Percentiles rank a stretch among this genome's conserved stretches.
These are phyloP conservation scores for Nyctanthes arbortristis DNA, from an alignment of 257 asterid species.

Conservation along the genomic window DNA sequence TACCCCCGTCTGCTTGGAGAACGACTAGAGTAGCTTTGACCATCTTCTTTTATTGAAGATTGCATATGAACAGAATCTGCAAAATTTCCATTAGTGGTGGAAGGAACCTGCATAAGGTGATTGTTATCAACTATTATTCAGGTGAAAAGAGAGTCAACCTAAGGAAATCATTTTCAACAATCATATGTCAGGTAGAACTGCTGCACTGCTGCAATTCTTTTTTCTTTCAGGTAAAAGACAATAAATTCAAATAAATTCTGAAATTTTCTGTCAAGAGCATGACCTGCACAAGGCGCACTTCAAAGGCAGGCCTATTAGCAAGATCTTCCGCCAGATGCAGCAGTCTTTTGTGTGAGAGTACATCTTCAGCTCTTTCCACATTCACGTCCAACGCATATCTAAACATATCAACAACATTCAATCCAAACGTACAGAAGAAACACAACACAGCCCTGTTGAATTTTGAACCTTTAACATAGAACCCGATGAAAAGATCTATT, in stretches of 20 bases:
- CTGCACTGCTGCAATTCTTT: background rate
- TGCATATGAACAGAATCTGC: constrained; percentile 27
- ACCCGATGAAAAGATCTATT: background rate
- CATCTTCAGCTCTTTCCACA: constrained; percentile 64
- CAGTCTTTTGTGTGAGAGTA: constrained; percentile 45
- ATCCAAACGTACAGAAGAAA: background rate
- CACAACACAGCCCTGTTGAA: background rate
- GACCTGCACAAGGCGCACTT: constrained; percentile 60
- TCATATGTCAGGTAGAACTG: background rate
- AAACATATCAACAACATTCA: constrained; percentile 3
- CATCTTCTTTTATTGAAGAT: constrained; percentile 34
- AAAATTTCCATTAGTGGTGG: constrained; percentile 25
- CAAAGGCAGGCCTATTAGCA: constrained; percentile 41
- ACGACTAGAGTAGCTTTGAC: constrained; percentile 33
- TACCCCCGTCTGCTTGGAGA: constrained; percentile 25
- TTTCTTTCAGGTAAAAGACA: background rate
- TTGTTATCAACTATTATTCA: background rate
- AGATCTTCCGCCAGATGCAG: constrained; percentile 47
- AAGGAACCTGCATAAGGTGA: constrained; percentile 34
- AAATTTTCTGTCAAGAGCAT: background rate
- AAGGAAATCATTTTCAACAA: background rate
- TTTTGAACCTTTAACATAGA: background rate
- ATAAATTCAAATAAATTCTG: background rate
- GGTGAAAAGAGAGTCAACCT: background rate
- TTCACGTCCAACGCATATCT: constrained; percentile 59